Base-by-base conservation (phyloP, 306 rosid species). In the Morella rubra region DNA sequence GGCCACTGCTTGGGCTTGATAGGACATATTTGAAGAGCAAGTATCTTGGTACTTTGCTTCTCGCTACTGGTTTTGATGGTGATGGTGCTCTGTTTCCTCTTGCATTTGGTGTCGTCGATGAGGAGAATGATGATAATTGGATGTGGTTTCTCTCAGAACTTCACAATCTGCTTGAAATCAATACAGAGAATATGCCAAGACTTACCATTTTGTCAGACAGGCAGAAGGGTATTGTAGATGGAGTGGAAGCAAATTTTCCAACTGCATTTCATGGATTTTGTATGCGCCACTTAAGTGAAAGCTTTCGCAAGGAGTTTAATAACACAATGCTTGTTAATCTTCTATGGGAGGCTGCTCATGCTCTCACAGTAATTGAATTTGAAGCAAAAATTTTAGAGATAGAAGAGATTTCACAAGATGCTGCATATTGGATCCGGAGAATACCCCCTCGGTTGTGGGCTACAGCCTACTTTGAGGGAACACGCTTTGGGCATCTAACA, bases 121-220 rank as follows among this genome's bases (percentile, higher is more conserved):
- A 91, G 85, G 97, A 91, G 88, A 91, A 60, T 71, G 97, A 91
- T 77, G 94, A 91, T 27, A 88, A 85, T 60, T 91, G 97, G 97
- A 91, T 89, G 94, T 91, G 97, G 97, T 91, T 91, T 85, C 91
- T 91, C 16, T 88, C 94, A 37, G 97, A 91, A 77, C 97, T 91
- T 76, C 97, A 80, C 46, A 90, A 80, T 79, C 89, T 91, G 82
- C 91, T 91, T 41, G 97, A 91, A 87, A 83, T 88, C 49, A 91
- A 88, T 81, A 84, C 97, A 9, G 97, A 91, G 84, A 91, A 91
- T 84, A 91, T 91, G 97, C 97, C 97, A 59, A 83, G 93, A 87
- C 97, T 91, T 71, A 91, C 97, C 74, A 91, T 91, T 79, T 80
- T 91, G 85, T 91, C 97, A 19, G 95, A 91, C 76, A 88, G 97